Evolutionary conservation across 148 eudicot species (phyloP).

Genomic region (Rhododendron kiyosumense): DNA sequence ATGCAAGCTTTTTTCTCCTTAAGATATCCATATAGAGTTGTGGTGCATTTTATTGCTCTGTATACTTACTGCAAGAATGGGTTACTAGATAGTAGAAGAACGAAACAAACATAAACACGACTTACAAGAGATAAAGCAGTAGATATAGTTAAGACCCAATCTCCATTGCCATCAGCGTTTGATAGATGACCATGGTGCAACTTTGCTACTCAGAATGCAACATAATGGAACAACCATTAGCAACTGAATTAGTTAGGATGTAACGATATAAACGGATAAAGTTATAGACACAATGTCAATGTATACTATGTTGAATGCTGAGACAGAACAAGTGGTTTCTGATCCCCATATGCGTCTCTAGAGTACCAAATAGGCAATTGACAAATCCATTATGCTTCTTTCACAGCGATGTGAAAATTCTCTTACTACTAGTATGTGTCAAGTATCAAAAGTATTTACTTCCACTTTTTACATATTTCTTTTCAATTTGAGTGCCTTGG

Average conservation of each 20-base stretch:
- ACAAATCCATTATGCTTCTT: neutral
- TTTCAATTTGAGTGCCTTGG: neutral
- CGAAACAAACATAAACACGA: constrained; percentile 6
- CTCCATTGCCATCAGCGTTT: constrained; percentile 98
- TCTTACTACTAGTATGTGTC: neutral
- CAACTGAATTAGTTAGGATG: neutral
- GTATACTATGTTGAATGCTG: neutral
- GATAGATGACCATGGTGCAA: constrained; percentile 85
- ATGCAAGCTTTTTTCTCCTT: neutral
- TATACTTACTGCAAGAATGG: neutral
- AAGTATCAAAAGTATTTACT: neutral
- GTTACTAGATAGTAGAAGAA: neutral
- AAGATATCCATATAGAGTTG: neutral
- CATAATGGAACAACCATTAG: constrained; percentile 7
- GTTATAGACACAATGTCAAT: neutral
- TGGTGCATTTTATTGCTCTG: neutral
- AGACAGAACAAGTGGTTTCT: neutral
- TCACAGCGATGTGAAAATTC: neutral
- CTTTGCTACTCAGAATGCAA: constrained; percentile 50
- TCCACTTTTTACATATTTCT: neutral
- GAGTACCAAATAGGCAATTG: neutral
- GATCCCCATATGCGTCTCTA: neutral
- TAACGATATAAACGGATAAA: neutral
- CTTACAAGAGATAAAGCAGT: constrained; percentile 91
- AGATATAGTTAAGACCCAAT: constrained; percentile 95